Evolutionary conservation across 257 asterid species (phyloP), one percentile per base, ranked within the genome.

Genomic region (Eustoma russellianum): DNA sequence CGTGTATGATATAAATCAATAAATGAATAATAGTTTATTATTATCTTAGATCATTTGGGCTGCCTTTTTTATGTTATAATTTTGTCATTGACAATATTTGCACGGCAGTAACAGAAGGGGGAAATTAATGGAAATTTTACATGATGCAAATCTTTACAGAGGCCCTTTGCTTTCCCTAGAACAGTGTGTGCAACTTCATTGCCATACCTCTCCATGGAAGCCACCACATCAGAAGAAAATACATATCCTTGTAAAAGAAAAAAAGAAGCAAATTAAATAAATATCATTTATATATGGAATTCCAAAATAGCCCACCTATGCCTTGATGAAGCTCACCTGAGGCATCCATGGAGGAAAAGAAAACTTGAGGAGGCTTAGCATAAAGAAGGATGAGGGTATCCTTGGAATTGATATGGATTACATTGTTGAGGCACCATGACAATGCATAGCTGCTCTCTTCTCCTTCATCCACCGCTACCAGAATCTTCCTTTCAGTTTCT

Each of bases 401-500:
- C 48, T 64, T 60, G 79, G 70, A 69, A 68, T 64, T 66, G 0
- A 16, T 35, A 16, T 49, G 3, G 10, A 78, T 17, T 9, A 81
- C 43, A 65, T 79, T 86, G 7, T 65, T 24, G 56, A 83, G 76
- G 17, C 86, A 83, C 96, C 96, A 83, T 43, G 83, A 62, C 46
- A 86, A 80, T 0, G 94, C 94, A 38, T 83, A 74, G 13, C 48
- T 17, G 68, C 94, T 81, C 66, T 86, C 96, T 0, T 81, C 84
- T 9, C 96, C 70, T 78, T 75, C 84, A 58, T 83, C 96, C 1
- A 86, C 79, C 1, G 89, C 94, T 14, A 81, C 80, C 67, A 86
- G 64, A 41, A 86, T 75, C 77, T 61, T 78, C 9, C 83, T 69
- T 34, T 58, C 59, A 62, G 72, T 40, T 47, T 38, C 57, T 7